These are phyloP conservation scores for Russula abietina DNA, from an alignment of 768 basidiomycete species.

Conservation along the genomic window DNA sequence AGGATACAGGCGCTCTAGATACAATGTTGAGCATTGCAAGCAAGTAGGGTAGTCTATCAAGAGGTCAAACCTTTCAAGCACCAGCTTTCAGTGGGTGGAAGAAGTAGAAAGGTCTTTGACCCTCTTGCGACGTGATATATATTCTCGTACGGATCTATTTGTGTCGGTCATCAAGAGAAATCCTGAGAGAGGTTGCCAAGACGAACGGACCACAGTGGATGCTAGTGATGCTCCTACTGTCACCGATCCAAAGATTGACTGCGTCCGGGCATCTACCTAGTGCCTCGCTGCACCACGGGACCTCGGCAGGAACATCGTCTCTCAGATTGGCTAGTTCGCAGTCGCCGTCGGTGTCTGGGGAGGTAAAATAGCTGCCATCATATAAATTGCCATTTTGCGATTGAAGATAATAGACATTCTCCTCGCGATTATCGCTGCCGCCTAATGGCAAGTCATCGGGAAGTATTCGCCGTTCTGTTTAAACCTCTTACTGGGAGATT, in stretches of 20 bases:
- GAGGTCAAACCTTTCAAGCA: conserved; percentile 60
- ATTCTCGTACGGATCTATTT: conserved; percentile 84
- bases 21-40: not conserved
- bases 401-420: conserved; percentile 66
- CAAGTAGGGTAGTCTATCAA: not conserved
- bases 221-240: conserved; percentile 68
- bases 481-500: not conserved
- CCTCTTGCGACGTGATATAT: conserved; percentile 85
- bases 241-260: conserved; percentile 91
- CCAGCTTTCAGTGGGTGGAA: conserved; percentile 88
- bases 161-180: not conserved
- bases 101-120: conserved; percentile 75
- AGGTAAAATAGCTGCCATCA: conserved; percentile 39
- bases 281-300: conserved; percentile 72
- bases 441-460: conserved; percentile 6
- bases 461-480: not conserved
- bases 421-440: conserved; percentile 22
- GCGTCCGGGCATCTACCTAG: conserved; percentile 76
- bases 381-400: conserved; percentile 90
- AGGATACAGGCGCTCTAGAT: conserved; percentile 52
- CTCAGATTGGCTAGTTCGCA: conserved; percentile 63
- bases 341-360: conserved; percentile 28
- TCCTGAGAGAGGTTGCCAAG: not conserved
- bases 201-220: conserved; percentile 68
- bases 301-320: conserved; percentile 58